Evolutionary conservation across 257 asterid species (phyloP).

Genomic region (Prunella vulgaris): DNA sequence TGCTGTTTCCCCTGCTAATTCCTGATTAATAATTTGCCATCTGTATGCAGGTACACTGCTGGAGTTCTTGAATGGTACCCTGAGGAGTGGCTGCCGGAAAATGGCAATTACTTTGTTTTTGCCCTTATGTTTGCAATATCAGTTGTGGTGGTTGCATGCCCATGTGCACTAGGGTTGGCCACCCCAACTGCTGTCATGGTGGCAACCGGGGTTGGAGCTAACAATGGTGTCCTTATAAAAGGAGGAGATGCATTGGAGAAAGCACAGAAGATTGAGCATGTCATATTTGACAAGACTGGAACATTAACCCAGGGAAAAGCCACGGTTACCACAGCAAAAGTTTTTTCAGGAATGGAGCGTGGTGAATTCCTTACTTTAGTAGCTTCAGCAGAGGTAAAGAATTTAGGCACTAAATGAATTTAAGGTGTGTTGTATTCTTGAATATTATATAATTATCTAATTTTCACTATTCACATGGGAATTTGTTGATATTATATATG

Average conservation of each 20-base stretch:
- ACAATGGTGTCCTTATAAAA: constrained; percentile 93
- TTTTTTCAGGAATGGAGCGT: constrained; percentile 84
- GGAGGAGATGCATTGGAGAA: constrained; percentile 98
- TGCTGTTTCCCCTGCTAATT: not conserved
- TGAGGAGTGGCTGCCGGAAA: constrained; percentile 75
- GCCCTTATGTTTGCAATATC: constrained; percentile 97
- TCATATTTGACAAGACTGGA: constrained; percentile 94
- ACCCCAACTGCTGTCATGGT: constrained; percentile 99
- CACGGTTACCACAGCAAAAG: constrained; percentile 70
- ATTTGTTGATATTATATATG: not conserved
- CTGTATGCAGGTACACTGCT: constrained; percentile 60
- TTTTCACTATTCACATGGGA: not conserved
- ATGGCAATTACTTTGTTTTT: constrained; percentile 80
- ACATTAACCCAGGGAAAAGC: constrained; percentile 99
- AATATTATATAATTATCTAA: not conserved
- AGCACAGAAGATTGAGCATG: constrained; percentile 82
- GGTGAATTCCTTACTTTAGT: constrained; percentile 91
- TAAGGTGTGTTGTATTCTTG: constrained; percentile 14
- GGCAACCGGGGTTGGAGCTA: constrained; percentile 98
- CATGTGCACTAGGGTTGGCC: constrained; percentile 99
- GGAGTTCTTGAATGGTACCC: constrained; percentile 89
- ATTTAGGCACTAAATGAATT: not conserved
- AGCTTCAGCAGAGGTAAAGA: constrained; percentile 98
- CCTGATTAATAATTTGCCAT: not conserved
- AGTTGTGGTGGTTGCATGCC: constrained; percentile 93